A percentile compares a stretch with the other conserved stretches of the same genome.
These are phyloP conservation scores for Mercurialis annua DNA, from an alignment of 345 rosid genomes.

Conservation along the genomic window DNA sequence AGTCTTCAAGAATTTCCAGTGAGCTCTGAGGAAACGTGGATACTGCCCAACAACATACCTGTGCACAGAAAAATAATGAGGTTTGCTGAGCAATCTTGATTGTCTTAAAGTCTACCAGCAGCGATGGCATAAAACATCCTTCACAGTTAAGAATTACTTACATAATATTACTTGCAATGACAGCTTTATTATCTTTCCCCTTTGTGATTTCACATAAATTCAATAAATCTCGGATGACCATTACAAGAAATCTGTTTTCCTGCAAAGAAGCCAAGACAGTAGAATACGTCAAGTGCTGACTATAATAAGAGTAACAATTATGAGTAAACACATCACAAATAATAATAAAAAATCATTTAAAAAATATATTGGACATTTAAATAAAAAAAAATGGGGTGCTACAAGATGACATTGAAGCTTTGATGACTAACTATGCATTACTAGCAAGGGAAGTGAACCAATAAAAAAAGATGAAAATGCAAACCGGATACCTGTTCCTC, in stretches of 20 bases:
- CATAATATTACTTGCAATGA: slow-evolving; percentile 98
- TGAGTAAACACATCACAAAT: neutral
- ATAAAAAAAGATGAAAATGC: neutral
- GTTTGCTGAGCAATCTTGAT: neutral
- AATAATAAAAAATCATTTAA: neutral
- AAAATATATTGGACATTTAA: neutral
- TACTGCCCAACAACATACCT: slow-evolving; percentile 99
- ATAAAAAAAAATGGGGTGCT: neutral
- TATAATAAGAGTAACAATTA: neutral
- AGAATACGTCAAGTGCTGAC: neutral
- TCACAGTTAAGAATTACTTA: slow-evolving; percentile 36
- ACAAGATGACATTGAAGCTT: neutral
- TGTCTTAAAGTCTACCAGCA: too few species aligned
- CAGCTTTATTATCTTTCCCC: slow-evolving; percentile 98
- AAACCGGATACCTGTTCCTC: slow-evolving; percentile 79
- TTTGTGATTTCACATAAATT: slow-evolving; percentile 96
- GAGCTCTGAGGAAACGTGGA: slow-evolving; percentile 98
- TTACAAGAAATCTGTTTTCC: slow-evolving; percentile 98
- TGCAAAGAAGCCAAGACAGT: slow-evolving; percentile 30
- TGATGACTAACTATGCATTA: neutral
- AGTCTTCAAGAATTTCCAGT: slow-evolving; percentile 97
- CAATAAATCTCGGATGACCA: slow-evolving; percentile 94
- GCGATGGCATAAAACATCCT: too few species aligned
- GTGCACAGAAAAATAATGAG: slow-evolving; percentile 21
- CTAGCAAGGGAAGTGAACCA: neutral